Evolutionary conservation across 2,329 filamentous ascomycete species (phyloP).

Genomic region (Cytospora paraplurivora): DNA sequence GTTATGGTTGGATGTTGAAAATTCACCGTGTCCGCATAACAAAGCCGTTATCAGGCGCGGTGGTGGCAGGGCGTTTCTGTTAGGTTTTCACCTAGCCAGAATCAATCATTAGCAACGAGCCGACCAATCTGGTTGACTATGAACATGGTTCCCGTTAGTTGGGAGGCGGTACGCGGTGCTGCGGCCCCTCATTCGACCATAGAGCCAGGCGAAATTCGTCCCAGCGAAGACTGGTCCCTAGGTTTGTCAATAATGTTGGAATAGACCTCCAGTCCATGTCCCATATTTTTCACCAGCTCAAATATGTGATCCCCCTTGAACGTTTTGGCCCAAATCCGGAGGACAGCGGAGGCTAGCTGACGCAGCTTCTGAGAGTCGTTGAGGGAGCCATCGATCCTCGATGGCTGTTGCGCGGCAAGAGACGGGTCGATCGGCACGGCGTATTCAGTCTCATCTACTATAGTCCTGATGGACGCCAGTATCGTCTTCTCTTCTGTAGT

Average conservation of each 20-base stretch:
- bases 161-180: neutral
- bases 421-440: constrained; percentile 62
- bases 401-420: constrained; percentile 46
- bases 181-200: constrained; percentile 6
- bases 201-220: constrained; percentile 35
- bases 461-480: constrained; percentile 57
- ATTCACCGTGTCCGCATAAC: neutral
- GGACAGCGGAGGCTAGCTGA: constrained; percentile 59
- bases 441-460: constrained; percentile 65
- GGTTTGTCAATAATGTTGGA: constrained; percentile 59
- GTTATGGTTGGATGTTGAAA: neutral
- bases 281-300: constrained; percentile 61
- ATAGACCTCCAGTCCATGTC: constrained; percentile 58
- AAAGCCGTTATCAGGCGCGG: neutral
- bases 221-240: constrained; percentile 49
- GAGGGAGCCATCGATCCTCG: constrained; percentile 45
- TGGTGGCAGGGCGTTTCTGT: neutral
- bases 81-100: too few species aligned
- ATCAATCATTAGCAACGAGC: too few species aligned
- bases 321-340: constrained; percentile 62
- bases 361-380: constrained; percentile 55
- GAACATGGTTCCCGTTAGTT: neutral
- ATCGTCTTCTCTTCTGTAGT: constrained; percentile 57
- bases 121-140: neutral
- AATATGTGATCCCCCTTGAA: constrained; percentile 65